phyloP scores from a whole-genome alignment of 1,284 basidiomycete species.

The Megacollybia platyphylla region DNA sequence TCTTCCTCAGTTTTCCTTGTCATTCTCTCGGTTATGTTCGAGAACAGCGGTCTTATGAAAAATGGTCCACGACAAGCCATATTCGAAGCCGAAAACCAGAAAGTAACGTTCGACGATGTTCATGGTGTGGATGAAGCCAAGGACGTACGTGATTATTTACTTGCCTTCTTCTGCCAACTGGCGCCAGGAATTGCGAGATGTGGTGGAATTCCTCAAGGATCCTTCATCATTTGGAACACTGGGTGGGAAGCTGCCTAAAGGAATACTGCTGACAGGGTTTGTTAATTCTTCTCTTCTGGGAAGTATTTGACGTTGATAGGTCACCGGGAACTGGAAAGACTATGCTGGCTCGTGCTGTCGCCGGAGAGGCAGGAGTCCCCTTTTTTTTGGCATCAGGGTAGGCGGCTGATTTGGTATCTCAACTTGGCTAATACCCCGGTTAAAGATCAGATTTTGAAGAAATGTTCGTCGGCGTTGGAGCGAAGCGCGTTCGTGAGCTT shows the following conservation, averaged over 20 bases:
- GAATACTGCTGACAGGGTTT: constrained; percentile 77
- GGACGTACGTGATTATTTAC: constrained; percentile 29
- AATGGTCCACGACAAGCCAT: constrained; percentile 67
- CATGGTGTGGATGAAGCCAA: constrained; percentile 94
- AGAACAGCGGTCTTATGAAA: constrained; percentile 87
- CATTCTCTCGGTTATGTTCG: constrained; percentile 77
- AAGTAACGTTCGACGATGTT: constrained; percentile 84
- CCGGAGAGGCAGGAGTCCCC: constrained; percentile 93
- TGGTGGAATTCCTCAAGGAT: constrained; percentile 88
- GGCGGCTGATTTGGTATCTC: constrained; percentile 1
- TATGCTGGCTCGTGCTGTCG: constrained; percentile 89
- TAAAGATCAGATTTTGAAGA: constrained; percentile 92
- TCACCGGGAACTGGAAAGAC: constrained; percentile 95
- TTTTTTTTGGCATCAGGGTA: constrained; percentile 83
- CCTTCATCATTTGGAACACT: constrained; percentile 80
- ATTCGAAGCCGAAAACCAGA: constrained; percentile 72
- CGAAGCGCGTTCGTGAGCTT: constrained; percentile 91
- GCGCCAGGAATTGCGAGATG: constrained; percentile 75
- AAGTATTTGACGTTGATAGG: constrained; percentile 12
- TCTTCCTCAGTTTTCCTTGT: constrained; percentile 56
- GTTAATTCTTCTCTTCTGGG: constrained; percentile 4
- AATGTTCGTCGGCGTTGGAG: constrained; percentile 94
- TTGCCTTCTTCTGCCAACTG: constrained; percentile 1
- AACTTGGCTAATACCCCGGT: constrained; percentile 8
- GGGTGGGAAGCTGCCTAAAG: constrained; percentile 87